These are phyloP conservation scores for rapeseed (Brassica napus) DNA, from an alignment of 345 rosid species.

Conservation along the genomic window Da-Ae NC_063436.1:14440501-14441000, in stretches of 20 bases:
- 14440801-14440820: not conserved
- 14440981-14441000: too few species aligned
- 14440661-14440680: too few species aligned
- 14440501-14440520: not conserved
- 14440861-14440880: not conserved
- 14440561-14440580: not conserved
- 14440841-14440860: not conserved
- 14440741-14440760: slow-evolving; percentile 46
- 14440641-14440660: too few species aligned
- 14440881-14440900: not conserved
- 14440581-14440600: not conserved
- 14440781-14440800: not conserved
- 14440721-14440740: slow-evolving; percentile 84
- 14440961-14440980: too few species aligned
- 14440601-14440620: not conserved
- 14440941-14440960: too few species aligned
- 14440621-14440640: too few species aligned
- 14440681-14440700: not conserved
- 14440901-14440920: too few species aligned
- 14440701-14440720: slow-evolving; percentile 76
- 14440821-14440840: not conserved
- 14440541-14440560: slow-evolving; percentile 1
- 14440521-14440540: not conserved
- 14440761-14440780: not conserved
- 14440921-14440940: too few species aligned